Conservation (phyloP, 148 eudicot species). For the Drosera capensis region DNA sequence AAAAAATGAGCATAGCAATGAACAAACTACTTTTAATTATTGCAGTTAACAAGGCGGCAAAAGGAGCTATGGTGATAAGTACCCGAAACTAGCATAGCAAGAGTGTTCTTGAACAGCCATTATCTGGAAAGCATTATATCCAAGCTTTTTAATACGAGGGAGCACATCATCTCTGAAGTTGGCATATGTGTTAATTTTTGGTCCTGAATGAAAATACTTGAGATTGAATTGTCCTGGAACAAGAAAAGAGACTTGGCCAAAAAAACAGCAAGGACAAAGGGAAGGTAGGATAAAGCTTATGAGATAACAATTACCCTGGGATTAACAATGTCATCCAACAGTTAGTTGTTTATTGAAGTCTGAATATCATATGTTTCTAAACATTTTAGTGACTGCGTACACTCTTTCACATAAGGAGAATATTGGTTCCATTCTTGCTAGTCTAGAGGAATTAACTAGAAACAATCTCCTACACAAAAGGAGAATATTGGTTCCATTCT, state of each 20-base stretch:
- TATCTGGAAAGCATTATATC: constrained; percentile 40
- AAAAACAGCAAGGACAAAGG: background rate
- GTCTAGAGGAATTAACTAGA: no score
- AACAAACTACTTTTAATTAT: background rate
- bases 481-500: no score
- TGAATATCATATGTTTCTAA: no score
- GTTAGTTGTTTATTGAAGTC: no score
- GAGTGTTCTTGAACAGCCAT: constrained; percentile 94
- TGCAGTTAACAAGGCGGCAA: background rate
- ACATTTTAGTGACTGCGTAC: no score
- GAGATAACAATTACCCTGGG: no score
- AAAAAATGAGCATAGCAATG: background rate
- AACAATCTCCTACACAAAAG: no score
- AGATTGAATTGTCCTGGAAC: no score
- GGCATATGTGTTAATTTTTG: background rate
- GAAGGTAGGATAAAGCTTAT: no score
- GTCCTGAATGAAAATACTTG: constrained; percentile 10
- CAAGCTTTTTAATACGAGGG: background rate
- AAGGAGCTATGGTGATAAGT: constrained; percentile 7
- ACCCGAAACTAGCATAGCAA: constrained; percentile 85
- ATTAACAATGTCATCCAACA: no score
- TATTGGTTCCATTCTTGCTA: no score
- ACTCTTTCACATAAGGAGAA: no score
- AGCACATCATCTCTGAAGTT: background rate
- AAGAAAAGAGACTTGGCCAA: constrained; percentile 2